These are phyloP conservation scores for Coniella lustricola DNA, from an alignment of 2,329 filamentous ascomycete genomes.

Conservation along the genomic window DNA sequence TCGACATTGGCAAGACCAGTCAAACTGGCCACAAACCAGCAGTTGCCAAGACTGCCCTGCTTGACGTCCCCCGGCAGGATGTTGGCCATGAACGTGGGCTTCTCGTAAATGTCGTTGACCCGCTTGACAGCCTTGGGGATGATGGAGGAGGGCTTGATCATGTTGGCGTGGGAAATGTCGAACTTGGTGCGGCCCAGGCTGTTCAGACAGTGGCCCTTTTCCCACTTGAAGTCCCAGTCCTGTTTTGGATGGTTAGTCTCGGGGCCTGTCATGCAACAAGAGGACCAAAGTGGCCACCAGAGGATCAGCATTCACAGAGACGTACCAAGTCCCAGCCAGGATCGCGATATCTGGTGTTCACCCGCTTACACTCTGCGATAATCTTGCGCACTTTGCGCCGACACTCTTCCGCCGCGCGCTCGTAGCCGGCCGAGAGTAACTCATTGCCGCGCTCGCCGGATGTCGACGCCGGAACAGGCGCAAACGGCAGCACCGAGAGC, in stretches of 20 bases:
- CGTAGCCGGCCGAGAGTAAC: constrained; percentile 52
- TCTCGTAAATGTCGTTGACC: constrained; percentile 67
- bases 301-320: constrained; percentile 15
- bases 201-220: constrained; percentile 49
- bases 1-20: constrained; percentile 70
- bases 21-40: constrained; percentile 74
- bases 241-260: constrained; percentile 21
- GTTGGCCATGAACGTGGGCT: constrained; percentile 59
- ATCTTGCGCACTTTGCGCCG: constrained; percentile 55
- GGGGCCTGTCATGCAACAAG: not conserved
- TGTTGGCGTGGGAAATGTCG: constrained; percentile 38
- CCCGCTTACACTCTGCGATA: constrained; percentile 57
- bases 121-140: constrained; percentile 71
- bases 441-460: constrained; percentile 50
- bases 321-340: constrained; percentile 52
- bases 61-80: constrained; percentile 68
- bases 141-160: constrained; percentile 38
- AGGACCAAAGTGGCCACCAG: not conserved
- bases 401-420: constrained; percentile 58
- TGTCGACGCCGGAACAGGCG: constrained; percentile 46
- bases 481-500: constrained; percentile 57
- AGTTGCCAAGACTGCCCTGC: constrained; percentile 72
- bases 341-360: constrained; percentile 76
- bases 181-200: constrained; percentile 45
- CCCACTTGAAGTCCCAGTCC: constrained; percentile 64